Evolutionary conservation across 164 flowering plant species (phyloP).

Genomic region (Tetrastigma voinierianum): DNA sequence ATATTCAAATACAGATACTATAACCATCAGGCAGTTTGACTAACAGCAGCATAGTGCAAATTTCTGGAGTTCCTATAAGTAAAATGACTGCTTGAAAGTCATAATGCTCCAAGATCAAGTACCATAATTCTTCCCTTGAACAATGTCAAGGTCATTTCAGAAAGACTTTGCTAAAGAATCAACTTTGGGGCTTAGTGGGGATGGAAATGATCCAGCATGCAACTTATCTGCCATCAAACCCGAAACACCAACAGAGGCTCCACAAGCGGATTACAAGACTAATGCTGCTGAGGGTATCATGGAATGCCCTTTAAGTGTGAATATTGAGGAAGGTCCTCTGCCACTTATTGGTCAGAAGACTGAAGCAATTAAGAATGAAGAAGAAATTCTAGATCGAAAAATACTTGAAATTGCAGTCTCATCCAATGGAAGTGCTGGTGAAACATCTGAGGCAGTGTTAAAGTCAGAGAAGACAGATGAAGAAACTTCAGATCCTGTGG

Average conservation of each 20-base stretch:
- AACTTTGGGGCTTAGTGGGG: conserved; percentile 3
- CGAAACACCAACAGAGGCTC: conserved; percentile 8
- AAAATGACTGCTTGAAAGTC: not conserved
- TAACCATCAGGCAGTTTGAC: conserved; percentile 4
- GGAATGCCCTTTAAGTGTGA: conserved; percentile 2
- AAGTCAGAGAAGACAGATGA: conserved; percentile 6
- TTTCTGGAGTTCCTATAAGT: conserved; percentile 13
- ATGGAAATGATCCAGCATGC: not conserved
- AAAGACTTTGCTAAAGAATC: conserved; percentile 11
- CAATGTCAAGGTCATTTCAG: conserved; percentile 1
- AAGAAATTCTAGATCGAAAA: not conserved
- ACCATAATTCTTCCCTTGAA: conserved; percentile 6
- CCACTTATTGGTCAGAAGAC: conserved; percentile 7
- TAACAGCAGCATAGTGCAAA: conserved; percentile 11
- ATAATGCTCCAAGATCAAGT: conserved; percentile 7
- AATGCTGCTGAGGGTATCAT: conserved; percentile 4
- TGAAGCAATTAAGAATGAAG: conserved; percentile 11
- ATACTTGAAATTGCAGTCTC: not conserved
- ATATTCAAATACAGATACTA: conserved; percentile 19
- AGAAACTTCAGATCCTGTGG: conserved; percentile 4
- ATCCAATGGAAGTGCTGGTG: conserved; percentile 9
- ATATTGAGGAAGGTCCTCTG: conserved; percentile 1
- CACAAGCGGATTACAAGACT: conserved; percentile 7
- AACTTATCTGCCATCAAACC: conserved; percentile 1
- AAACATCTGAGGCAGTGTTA: conserved; percentile 5